A percentile compares a stretch with the other conserved stretches of the same genome.
Conservation (phyloP, 2,329 filamentous ascomycete species). For the Cladophialophora yegresii region DNA sequence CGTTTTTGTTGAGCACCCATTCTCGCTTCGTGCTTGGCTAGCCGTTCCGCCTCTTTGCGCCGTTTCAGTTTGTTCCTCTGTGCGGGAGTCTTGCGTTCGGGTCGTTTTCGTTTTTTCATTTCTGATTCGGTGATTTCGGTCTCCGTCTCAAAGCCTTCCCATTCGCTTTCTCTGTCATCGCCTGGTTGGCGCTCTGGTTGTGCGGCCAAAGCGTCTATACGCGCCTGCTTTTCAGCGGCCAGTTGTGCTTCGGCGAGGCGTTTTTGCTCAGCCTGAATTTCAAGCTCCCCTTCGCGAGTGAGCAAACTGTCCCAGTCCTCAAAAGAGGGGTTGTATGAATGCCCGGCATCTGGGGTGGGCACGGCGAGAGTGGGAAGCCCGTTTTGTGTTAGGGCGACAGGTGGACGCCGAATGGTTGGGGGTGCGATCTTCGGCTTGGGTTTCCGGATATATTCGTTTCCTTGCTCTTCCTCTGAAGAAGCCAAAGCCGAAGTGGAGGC, state of each 20-base stretch:
- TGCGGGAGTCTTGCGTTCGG: conserved; percentile 78
- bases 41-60: conserved; percentile 81
- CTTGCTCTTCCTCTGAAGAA: conserved; percentile 42
- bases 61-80: conserved; percentile 87
- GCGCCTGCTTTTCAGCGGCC: conserved; percentile 60
- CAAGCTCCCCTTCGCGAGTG: conserved; percentile 72
- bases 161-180: conserved; percentile 83
- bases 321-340: conserved; percentile 90
- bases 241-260: conserved; percentile 67
- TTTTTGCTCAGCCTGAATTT: conserved; percentile 74
- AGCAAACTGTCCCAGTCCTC: conserved; percentile 80
- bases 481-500: neutral
- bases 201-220: conserved; percentile 70
- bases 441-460: conserved; percentile 68
- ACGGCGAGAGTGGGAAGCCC: conserved; percentile 80
- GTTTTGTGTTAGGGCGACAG: conserved; percentile 78
- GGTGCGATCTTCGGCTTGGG: conserved; percentile 69
- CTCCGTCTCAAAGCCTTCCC: conserved; percentile 85
- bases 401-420: conserved; percentile 70
- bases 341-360: conserved; percentile 73
- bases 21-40: conserved; percentile 72
- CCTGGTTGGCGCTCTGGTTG: conserved; percentile 75
- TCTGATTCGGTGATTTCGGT: conserved; percentile 64
- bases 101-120: conserved; percentile 69
- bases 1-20: conserved; percentile 74